Evolutionary conservation across 2,329 filamentous ascomycete genomes (phyloP).

Genomic region (Aureobasidium musti): DNA sequence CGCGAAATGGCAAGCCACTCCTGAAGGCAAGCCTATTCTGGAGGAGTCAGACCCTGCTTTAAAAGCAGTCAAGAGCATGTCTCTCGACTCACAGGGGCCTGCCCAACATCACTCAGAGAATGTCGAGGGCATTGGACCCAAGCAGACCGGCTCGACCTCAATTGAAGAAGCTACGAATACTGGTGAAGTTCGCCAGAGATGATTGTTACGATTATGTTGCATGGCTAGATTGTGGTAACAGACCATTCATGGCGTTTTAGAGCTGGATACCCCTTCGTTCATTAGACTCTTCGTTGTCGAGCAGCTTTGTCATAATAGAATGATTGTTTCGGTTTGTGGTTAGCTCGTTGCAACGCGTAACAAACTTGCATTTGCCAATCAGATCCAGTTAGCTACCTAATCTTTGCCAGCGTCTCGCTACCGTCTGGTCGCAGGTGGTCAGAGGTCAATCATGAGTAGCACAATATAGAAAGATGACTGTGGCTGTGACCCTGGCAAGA

Average conservation of each 20-base stretch:
- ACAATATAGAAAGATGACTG: too few relatives aligned
- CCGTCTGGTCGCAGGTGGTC: too few relatives aligned
- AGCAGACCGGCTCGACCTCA: slow-evolving; percentile 16
- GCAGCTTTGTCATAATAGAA: background rate
- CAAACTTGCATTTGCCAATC: too few relatives aligned
- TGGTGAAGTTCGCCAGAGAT: slow-evolving; percentile 7
- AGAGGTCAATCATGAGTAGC: too few relatives aligned
- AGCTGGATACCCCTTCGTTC: background rate
- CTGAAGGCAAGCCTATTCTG: slow-evolving; percentile 30
- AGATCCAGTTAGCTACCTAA: too few relatives aligned
- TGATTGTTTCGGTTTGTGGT: too few relatives aligned
- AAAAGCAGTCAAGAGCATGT: slow-evolving; percentile 24
- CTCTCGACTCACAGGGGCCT: background rate
- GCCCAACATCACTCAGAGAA: slow-evolving; percentile 34
- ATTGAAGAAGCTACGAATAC: background rate
- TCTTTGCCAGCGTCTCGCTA: too few relatives aligned
- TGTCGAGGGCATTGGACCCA: slow-evolving; percentile 56
- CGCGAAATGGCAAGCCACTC: slow-evolving; percentile 73
- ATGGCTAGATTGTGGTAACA: background rate
- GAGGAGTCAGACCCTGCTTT: slow-evolving; percentile 20
- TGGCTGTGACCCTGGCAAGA: too few relatives aligned
- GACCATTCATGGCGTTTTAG: background rate
- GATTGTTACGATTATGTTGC: background rate
- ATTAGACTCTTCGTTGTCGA: background rate
- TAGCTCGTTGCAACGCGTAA: too few relatives aligned